Evolutionary conservation across 2,329 filamentous ascomycete species (phyloP), one percentile per base, ranked within the genome.

Genomic region (Geosmithia putterillii): DNA sequence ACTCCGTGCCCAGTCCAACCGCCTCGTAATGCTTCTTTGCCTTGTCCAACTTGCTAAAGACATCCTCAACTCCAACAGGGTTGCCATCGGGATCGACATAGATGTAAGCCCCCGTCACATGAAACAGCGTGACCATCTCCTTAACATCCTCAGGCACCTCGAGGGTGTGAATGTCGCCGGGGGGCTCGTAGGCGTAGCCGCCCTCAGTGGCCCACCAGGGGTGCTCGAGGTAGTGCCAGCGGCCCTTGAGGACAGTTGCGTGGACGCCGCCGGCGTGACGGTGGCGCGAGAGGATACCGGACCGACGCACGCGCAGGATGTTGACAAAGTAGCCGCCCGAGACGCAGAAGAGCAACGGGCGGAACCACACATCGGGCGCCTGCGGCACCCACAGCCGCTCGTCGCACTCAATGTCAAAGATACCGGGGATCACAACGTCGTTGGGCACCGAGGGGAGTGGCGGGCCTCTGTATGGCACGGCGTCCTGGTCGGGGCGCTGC

Each of bases 211-310:
- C 59, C 59, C 57, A 62, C 58, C 58, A 61, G 1, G 51, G 48
- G 37, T 62, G 57, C 44, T 62, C 59, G 3, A 62, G 52, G 38
- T 62, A 61, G 42, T 61, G 59, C 59, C 58, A 61, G 18, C 54
- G 50, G 1, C 58, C 58, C 18, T 49, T 45, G 3, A 61, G 50
- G 3, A 54, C 51, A 0, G 56, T 57, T 3, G 58, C 59, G 28
- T 61, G 58, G 0, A 61, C 58, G 3, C 52, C 50, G 9, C 58
- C 58, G 1, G 58, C 52, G 38, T 60, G 58, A 2, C 57, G 52
- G 34, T 61, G 58, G 2, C 58, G 52, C 0, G 57, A 60, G 34
- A 59, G 52, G 18, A 62, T 60, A 9, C 55, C 57, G 3, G 50
- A 55, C 35, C 52, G 50, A 6, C 56, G 50, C 12, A 59, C 57